phyloP scores from a whole-genome alignment of 306 rosid genomes.

The Castanea mollissima region DNA sequence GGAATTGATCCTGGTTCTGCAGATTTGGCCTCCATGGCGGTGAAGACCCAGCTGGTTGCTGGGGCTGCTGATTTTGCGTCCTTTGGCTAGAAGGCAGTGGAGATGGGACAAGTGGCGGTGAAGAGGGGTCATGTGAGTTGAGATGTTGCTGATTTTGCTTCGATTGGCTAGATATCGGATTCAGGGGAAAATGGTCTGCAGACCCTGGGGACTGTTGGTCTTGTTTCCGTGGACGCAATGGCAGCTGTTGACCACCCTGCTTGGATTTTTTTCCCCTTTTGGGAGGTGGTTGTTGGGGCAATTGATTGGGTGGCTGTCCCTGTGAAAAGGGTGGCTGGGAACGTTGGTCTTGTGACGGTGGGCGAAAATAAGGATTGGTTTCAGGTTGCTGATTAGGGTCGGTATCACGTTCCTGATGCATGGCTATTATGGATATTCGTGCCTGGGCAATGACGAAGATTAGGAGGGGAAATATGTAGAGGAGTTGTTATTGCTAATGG shows the following conservation, averaged over 20 bases:
- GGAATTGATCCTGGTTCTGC: too few species aligned
- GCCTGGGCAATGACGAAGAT: constrained; percentile 19
- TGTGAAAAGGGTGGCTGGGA: constrained; percentile 5
- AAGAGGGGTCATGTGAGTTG: too few species aligned
- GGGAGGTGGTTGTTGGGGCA: constrained; percentile 9
- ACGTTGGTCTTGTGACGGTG: constrained; percentile 29
- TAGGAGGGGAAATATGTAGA: constrained; percentile 15
- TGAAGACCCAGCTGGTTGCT: neutral
- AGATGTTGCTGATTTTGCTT: neutral
- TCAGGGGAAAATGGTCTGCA: too few species aligned
- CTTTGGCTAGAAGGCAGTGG: neutral
- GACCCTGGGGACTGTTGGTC: neutral
- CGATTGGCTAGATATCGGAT: neutral
- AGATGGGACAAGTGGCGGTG: too few species aligned
- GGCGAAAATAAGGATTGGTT: constrained; percentile 68
- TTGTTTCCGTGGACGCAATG: neutral
- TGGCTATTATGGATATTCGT: constrained; percentile 19
- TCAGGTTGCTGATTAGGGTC: constrained; percentile 28
- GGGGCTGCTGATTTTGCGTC: neutral
- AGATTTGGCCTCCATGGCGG: too few species aligned
- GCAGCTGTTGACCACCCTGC: neutral
- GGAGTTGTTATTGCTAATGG: constrained; percentile 33
- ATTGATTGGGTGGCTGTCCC: neutral
- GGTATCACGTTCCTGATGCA: constrained; percentile 21
- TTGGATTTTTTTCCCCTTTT: neutral